Conservation (phyloP, 148 eudicot genomes). For the Hydrangea macrophylla region DNA sequence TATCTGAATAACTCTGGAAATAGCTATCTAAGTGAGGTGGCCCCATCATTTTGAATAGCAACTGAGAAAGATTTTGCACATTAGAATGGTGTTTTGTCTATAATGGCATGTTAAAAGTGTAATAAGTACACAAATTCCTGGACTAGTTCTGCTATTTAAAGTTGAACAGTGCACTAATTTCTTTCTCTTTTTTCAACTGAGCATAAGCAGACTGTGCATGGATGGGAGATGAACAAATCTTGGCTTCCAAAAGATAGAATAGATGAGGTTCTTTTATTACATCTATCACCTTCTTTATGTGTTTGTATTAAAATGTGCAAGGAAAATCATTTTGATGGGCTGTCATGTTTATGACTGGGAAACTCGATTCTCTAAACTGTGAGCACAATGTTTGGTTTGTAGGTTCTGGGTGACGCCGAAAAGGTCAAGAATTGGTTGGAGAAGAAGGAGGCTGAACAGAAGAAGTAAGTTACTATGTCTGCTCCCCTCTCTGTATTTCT, state of each 20-base stretch:
- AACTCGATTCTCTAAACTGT: background rate
- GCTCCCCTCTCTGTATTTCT: background rate
- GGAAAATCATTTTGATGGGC: background rate
- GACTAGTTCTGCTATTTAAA: too few relatives aligned
- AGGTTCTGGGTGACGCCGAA: slow-evolving; percentile 71
- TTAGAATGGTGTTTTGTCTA: too few relatives aligned
- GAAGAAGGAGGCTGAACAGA: slow-evolving; percentile 78
- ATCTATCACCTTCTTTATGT: background rate
- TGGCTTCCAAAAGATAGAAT: slow-evolving; percentile 86
- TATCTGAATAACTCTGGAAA: too few relatives aligned
- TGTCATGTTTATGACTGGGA: background rate
- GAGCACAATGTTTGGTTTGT: slow-evolving; percentile 9
- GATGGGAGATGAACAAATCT: slow-evolving; percentile 77
- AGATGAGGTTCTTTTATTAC: slow-evolving; percentile 54
- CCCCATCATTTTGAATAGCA: too few relatives aligned
- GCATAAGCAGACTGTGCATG: slow-evolving; percentile 54
- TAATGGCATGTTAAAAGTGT: too few relatives aligned
- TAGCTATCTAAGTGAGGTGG: too few relatives aligned
- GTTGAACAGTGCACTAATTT: background rate
- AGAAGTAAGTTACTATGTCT: slow-evolving; percentile 45
- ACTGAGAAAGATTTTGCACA: too few relatives aligned
- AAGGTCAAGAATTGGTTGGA: slow-evolving; percentile 72
- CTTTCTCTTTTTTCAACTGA: slow-evolving; percentile 5
- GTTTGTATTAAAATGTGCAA: background rate
- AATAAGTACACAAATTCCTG: too few relatives aligned